Evolutionary conservation across 169 alveolate species (phyloP), one percentile per base, ranked within the genome.

Genomic region (Perkinsus olseni): DNA sequence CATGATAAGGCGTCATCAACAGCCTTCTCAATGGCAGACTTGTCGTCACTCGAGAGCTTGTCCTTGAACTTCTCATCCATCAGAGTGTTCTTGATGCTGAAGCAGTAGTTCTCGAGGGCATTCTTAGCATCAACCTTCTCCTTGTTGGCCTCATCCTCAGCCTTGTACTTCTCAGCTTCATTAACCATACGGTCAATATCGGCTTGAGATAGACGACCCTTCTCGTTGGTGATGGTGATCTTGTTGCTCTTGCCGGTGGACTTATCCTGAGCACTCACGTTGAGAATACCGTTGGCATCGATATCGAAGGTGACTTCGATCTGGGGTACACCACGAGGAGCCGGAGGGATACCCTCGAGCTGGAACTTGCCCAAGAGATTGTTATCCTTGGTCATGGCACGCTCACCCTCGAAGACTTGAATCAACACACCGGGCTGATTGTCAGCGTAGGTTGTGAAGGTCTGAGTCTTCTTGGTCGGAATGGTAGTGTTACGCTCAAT

Each of bases 231-330:
- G 94, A 99, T 99, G 92, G 99, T 98, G 94, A 99, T 98, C 94
- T 98, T 98, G 94, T 97, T 97, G 93, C 97, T 95, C 96, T 98
- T 98, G 39, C 99, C 99, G 37, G 99, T 97, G 92, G 98, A 96
- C 97, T 98, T 98, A 94, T 99, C 99, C 94, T 96, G 97, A 91
- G 99, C 99, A 13, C 99, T 95, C 38, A 99, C 99, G 96, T 98
- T 98, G 96, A 98, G 96, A 92, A 99, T 98, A 93, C 99, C 99
- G 96, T 99, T 99, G 91, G 99, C 99, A 96, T 99, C 99, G 74
- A 99, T 97, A 95, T 98, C 99, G 94, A 98, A 99, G 31, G 99
- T 97, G 92, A 99, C 99, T 95, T 98, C 99, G 94, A 99, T 99
- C 96, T 99, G 99, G 37, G 99, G 99, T 13, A 97, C 99, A 74